Conservation (phyloP, 208 protist genomes). For the Leptomonas pyrrhocoris region DNA sequence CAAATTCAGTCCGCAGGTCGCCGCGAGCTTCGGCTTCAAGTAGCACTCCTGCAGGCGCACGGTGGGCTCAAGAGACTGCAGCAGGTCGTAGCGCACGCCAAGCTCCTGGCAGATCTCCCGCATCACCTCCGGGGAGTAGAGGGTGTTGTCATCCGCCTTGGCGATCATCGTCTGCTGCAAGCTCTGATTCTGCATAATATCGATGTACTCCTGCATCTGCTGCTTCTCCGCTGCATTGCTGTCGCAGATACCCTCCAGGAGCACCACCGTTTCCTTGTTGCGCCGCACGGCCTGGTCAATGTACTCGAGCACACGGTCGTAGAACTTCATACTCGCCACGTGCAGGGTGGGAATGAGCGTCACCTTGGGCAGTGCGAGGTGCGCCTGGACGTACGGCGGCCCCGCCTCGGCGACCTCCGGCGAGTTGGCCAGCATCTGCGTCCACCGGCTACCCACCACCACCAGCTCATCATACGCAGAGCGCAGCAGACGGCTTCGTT, state of each 20-base stretch:
- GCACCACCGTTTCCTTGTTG: constrained; percentile 69
- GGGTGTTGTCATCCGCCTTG: constrained; percentile 81
- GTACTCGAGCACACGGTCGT: constrained; percentile 87
- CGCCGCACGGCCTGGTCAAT: constrained; percentile 70
- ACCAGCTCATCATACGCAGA: constrained; percentile 79
- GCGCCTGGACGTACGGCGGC: constrained; percentile 40
- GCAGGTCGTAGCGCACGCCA: constrained; percentile 62
- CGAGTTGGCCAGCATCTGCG: constrained; percentile 61
- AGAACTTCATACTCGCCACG: constrained; percentile 82
- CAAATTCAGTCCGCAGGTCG: constrained; percentile 68
- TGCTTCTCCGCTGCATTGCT: constrained; percentile 61
- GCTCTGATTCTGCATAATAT: constrained; percentile 51
- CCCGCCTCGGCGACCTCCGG: constrained; percentile 26
- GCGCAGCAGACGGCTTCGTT: constrained; percentile 39
- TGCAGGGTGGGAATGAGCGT: constrained; percentile 89
- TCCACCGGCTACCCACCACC: constrained; percentile 86
- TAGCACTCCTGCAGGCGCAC: constrained; percentile 91
- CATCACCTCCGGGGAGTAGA: constrained; percentile 71
- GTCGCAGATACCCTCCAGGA: constrained; percentile 91
- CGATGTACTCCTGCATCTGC: constrained; percentile 85
- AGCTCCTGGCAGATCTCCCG: constrained; percentile 84
- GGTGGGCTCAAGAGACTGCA: constrained; percentile 45
- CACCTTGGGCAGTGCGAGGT: constrained; percentile 55
- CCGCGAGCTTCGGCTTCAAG: constrained; percentile 88
- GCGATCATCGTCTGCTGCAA: constrained; percentile 63